phyloP scores from a whole-genome alignment of 1,139 yeast genomes.

The Nakaseomyces bracarensis region DNA sequence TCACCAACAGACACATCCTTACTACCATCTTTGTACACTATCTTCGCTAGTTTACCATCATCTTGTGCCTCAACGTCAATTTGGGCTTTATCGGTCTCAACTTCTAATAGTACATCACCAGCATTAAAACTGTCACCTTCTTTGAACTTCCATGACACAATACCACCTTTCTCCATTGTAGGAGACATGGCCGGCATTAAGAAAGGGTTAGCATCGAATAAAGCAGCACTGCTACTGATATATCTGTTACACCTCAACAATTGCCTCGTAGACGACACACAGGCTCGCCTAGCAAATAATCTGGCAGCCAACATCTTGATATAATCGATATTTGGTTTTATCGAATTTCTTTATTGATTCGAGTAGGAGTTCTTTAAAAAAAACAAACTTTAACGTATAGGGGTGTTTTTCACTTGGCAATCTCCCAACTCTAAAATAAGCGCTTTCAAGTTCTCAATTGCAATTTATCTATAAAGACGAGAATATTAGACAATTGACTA shows the following conservation, averaged over 20 bases:
- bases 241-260: slow-evolving; percentile 1
- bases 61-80: slow-evolving; percentile 91
- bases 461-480: no score
- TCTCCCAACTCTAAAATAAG: no score
- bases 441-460: no score
- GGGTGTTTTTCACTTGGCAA: no score
- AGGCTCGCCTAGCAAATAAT: not conserved
- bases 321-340: no score
- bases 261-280: not conserved
- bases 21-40: slow-evolving; percentile 61
- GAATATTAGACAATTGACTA: not conserved
- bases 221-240: slow-evolving; percentile 6
- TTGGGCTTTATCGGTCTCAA: slow-evolving; percentile 90
- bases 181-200: slow-evolving; percentile 99
- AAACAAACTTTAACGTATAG: not conserved
- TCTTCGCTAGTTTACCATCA: slow-evolving; percentile 81
- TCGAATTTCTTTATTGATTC: no score
- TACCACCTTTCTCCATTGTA: slow-evolving; percentile 96
- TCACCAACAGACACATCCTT: slow-evolving; percentile 78
- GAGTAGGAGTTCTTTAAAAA: not conserved
- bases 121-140: slow-evolving; percentile 69
- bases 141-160: slow-evolving; percentile 85
- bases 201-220: slow-evolving; percentile 47
- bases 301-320: slow-evolving; percentile 1
- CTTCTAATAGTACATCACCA: slow-evolving; percentile 83